These are phyloP conservation scores for Lipomyces mesembrius DNA, from an alignment of 805 yeast species.

Conservation along the genomic window DNA sequence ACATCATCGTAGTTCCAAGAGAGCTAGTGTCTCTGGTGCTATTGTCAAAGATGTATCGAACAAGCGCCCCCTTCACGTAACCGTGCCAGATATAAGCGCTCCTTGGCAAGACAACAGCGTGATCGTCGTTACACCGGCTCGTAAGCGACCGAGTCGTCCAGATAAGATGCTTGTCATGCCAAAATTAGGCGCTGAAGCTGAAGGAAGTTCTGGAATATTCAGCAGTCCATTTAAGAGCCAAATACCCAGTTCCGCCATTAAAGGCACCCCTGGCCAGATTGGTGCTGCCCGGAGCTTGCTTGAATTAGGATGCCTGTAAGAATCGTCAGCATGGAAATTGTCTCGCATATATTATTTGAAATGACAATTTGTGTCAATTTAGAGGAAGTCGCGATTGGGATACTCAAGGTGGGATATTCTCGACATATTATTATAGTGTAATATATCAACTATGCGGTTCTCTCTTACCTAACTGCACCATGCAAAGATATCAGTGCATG, in stretches of 20 bases:
- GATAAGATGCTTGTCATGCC: background rate
- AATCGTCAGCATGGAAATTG: background rate
- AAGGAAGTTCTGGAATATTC: conserved; percentile 11
- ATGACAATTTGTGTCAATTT: background rate
- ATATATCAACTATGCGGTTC: background rate
- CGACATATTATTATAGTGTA: background rate
- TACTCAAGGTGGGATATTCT: background rate
- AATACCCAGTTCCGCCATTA: conserved; percentile 36
- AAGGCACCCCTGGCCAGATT: conserved; percentile 40
- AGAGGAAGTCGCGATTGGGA: background rate
- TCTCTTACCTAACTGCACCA: background rate
- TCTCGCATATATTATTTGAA: background rate
- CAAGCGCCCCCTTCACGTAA: background rate
- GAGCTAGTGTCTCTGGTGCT: background rate
- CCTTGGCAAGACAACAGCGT: background rate
- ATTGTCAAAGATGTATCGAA: conserved; percentile 2
- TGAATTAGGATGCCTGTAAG: conserved; percentile 34
- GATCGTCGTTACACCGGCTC: conserved; percentile 9
- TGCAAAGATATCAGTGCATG: background rate
- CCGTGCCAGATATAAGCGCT: background rate
- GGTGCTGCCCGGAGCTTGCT: conserved; percentile 41
- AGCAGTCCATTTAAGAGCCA: conserved; percentile 37
- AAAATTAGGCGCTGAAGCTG: background rate
- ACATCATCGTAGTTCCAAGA: background rate
- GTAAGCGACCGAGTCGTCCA: background rate